Evolutionary conservation across 1,139 yeast species (phyloP).

Genomic region (Yarrowia galli): DNA sequence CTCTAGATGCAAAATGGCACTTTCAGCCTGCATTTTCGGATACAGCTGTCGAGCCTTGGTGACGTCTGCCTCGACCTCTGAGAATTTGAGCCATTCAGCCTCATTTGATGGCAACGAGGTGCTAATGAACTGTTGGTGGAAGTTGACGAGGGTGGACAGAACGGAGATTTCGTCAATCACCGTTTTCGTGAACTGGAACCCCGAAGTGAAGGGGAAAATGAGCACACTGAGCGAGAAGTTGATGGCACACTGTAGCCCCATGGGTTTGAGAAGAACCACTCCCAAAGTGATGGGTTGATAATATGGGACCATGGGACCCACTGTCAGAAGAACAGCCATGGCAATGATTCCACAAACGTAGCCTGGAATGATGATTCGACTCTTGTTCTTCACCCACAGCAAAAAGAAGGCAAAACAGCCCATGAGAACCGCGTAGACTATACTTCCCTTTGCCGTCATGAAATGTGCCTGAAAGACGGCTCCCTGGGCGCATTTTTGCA

Average conservation of each 20-base stretch:
- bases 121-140: conserved; percentile 1
- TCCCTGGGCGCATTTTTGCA: background rate
- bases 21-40: conserved; percentile 18
- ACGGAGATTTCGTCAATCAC: background rate
- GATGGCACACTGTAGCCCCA: conserved; percentile 12
- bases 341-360: conserved; percentile 23
- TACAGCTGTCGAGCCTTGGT: conserved; percentile 14
- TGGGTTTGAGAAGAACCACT: background rate
- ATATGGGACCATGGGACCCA: conserved; percentile 14
- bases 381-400: conserved; percentile 27
- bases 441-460: conserved; percentile 9
- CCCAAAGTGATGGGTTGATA: conserved; percentile 7
- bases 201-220: conserved; percentile 16
- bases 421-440: conserved; percentile 19
- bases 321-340: conserved; percentile 5
- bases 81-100: conserved; percentile 14
- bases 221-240: background rate
- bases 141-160: background rate
- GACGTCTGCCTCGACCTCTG: background rate
- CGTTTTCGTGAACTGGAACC: conserved; percentile 10
- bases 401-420: conserved; percentile 12
- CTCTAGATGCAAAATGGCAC: conserved; percentile 11
- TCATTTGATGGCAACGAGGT: background rate
- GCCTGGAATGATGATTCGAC: conserved; percentile 12
- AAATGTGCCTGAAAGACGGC: conserved; percentile 7